Evolutionary conservation across 169 alveolate species (phyloP), one percentile per base, ranked within the genome.

Genomic region (Cryptosporidium meleagridis): DNA sequence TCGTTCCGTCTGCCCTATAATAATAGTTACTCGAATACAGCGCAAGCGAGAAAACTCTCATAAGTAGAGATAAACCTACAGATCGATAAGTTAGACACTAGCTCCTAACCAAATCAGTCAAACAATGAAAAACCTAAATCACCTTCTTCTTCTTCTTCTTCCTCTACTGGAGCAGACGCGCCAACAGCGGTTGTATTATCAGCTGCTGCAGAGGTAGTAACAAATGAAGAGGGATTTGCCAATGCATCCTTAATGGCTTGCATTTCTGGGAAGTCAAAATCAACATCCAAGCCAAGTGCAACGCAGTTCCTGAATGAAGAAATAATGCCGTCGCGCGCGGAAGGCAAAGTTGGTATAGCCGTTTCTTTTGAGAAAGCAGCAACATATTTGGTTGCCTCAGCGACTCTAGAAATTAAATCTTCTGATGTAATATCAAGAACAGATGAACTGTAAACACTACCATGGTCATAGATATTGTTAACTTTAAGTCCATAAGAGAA

Each of bases 301-400:
- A 97, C 99, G 91, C 98, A 95, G 92, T 97, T 95, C 94, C 97
- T 98, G 97, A 98, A 98, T 39, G 99, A 99, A 84, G 95, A 97
- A 59, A 97, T 92, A 84, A 98, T 72, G 45, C 98, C 87, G 92
- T 98, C 99, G 70, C 99, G 99, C 59, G 96, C 97, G 9, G 99
- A 95, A 67, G 99, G 97, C 69, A 93, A 95, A 89, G 99, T 97
- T 23, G 99, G 98, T 91, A 96, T 91, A 37, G 98, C 99, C 14
- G 96, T 91, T 53, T 95, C 97, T 37, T 97, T 95, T 4, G 99
- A 95, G 91, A 97, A 84, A 33, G 99, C 99, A 67, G 99, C 98
- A 45, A 97, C 86, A 95, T 95, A 95, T 70, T 94, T 85, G 58
- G 97, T 97, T 61, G 98, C 98, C 44, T 87, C 91, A 69, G 92